phyloP scores from a whole-genome alignment of 345 rosid genomes.

The Excoecaria agallocha region DNA sequence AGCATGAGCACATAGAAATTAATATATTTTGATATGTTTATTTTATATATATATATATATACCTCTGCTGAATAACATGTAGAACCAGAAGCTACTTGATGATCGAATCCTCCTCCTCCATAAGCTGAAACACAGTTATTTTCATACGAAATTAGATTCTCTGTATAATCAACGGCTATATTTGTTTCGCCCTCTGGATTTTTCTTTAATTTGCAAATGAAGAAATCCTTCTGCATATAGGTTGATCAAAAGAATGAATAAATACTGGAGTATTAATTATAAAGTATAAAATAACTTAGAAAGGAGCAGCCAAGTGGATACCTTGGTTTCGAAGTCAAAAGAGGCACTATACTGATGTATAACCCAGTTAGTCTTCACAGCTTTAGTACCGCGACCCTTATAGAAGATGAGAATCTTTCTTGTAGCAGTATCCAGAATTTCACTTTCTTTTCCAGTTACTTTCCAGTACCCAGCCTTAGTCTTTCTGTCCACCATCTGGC shows the following conservation, averaged over 20 bases:
- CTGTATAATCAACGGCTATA: neutral
- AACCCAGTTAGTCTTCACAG: constrained; percentile 24
- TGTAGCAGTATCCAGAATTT: constrained; percentile 25
- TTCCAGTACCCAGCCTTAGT: constrained; percentile 49
- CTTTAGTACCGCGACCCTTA: neutral
- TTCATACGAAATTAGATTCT: neutral
- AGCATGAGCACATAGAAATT: neutral
- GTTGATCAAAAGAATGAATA: no score
- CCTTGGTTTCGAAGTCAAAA: constrained; percentile 13
- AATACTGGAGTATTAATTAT: neutral
- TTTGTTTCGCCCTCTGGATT: neutral
- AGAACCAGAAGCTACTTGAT: neutral
- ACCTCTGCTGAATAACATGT: neutral
- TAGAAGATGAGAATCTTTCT: constrained; percentile 44
- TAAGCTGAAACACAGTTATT: neutral
- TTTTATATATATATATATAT: no score
- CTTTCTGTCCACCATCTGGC: constrained; percentile 20
- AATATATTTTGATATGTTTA: no score
- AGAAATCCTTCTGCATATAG: constrained; percentile 15
- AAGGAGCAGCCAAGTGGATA: neutral
- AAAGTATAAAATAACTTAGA: neutral
- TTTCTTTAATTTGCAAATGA: constrained; percentile 31
- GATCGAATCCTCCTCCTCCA: neutral
- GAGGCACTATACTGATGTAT: constrained; percentile 36
- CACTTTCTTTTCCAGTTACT: constrained; percentile 33